Base-by-base conservation (phyloP, 495 filamentous ascomycete genomes). In the Halenospora varia region DNA sequence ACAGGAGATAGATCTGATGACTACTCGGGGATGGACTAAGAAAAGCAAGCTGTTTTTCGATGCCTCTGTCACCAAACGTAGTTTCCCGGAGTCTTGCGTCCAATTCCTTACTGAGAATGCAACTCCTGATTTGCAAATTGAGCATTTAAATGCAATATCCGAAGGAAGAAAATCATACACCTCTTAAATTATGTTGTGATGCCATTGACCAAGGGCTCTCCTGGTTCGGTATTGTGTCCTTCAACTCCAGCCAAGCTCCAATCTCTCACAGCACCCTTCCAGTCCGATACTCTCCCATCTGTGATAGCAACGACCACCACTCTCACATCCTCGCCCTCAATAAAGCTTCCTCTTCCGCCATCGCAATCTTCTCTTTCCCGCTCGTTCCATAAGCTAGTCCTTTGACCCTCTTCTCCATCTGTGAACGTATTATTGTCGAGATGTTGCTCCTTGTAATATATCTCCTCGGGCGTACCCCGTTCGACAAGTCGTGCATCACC, bases 401-500 rank as follows among this genome's bases (percentile, higher is more conserved):
- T 50, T 41, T 35, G 53, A 71, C 59, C 57, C 50, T 62, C 59
- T 56, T 50, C 63, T 41, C 45, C 64, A 22, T 60, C 67, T 15
- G 79, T 80, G 70, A 95, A 96, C 0, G 88, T 93, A 70, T 97
- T 96, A 67, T 97, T 96, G 71, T 90, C 91, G 61, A 96, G 64
- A 75, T 98, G 94, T 61, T 76, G 75, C 52, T 83, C 81, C 62
- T 88, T 87, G 64, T 87, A 96, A 78, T 85, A 97, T 13, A 63
- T 56, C 70, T 97, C 94, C 65, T 95, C 88, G 41, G 89, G 88
- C 1, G 83, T 88, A 1, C 85, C 90, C 3, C 73, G 65, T 4
- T 84, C 77, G 35, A 96, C 76, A 39, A 98, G 74, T 24, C 79
- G 72, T 2, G 94, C 93, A 25, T 81, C 75, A 9, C 94, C 94